Evolutionary conservation across 1,284 basidiomycete genomes (phyloP), one percentile per base, ranked within the genome.

Genomic region (Phaffia rhodozyma): DNA sequence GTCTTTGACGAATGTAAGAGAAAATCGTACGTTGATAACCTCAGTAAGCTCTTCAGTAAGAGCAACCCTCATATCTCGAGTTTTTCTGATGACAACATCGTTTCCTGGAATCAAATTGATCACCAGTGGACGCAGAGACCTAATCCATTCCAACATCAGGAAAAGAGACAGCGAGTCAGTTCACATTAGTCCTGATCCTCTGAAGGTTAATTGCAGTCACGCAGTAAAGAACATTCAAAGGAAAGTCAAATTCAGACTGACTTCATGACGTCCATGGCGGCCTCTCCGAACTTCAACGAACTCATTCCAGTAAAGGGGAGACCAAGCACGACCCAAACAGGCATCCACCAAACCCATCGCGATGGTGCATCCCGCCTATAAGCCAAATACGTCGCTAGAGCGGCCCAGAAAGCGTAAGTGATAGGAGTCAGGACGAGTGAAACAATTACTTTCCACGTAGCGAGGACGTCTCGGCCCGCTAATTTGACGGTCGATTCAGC

Each of bases 201-300:
- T 21, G 55, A 25, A 63, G 3, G 47, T 11, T 21, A 57, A 49
- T 43, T 16, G 20, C 5, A 6, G 13, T 16, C 5, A 43, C 50
- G 47, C 30, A 1, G 18, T 52, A 29, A 53, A n/a, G 38, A 30
- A 32, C 16, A 11, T 21, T 21, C 5, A 18, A n/a, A 7, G 27
- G 21, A 53, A 9, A 59, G 3, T 23, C 18, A 30, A 23, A 5
- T 32, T 53, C 25, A 52, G n/a, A 71, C 71, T 62, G 58, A 96
- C 91, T 98, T 99, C 68, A 96, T 82, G 47, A 99, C 92, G 73
- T 99, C 96, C 84, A 97, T 87, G 48, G 96, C 96, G 23, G 94
- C 96, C 76, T 99, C 96, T 55, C 94, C 94, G 73, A 98, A 98
- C 76, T 97, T 97, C 67, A 99, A 82, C 13, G 94, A 90, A 9